Evolutionary conservation across 2,329 filamentous ascomycete genomes (phyloP), one percentile per base, ranked within the genome.

Genomic region (Rutstroemia sp.): DNA sequence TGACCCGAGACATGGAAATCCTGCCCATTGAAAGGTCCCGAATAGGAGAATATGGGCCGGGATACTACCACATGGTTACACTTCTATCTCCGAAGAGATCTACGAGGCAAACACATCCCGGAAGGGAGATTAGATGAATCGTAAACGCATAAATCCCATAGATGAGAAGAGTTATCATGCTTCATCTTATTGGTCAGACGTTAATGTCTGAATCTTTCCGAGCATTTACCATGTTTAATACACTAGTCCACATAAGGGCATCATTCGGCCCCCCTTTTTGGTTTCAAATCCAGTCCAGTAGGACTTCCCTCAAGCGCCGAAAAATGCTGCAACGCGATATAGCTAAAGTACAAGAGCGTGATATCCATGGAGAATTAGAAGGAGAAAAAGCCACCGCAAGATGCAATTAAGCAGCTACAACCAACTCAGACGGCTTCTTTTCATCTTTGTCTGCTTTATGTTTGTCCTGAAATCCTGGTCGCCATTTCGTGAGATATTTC

Each of bases 401-500:
- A 45, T 56, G 16, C 39, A 34, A 14, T n/a, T 27, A 54, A 48
- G 50, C 16, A 47, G 34, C 16, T 12, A 47, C 53, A 49, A 45
- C 48, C 23, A 57, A 48, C n/a, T 48, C 57, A 52, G 62, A 61
- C 12, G 38, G 36, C 50, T 61, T 63, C 16, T 52, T 56, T 38
- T 60, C 59, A 17, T 63, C 60, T 7, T 58, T 49, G 17, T 62
- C 51, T 34, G 50, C 51, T 19, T 67, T 63, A n/a, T 63, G 39
- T 38, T 61, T 57, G 14, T 67, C 67, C 21, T 62, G 61, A 51
- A 69, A 67, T 21, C 63, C 65, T 19, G 81, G 82, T 16, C 83
- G 76, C 73, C 78, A 86, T 67, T 81, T 84, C 36, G 75, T 73
- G 23, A 87, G 73, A 60, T 84, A 84, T 62, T 85, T 86, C 3